A percentile compares a stretch with the other conserved stretches of the same genome.
Conservation (phyloP, 1,139 yeast genomes). For the Hansenula lynferdii region DNA sequence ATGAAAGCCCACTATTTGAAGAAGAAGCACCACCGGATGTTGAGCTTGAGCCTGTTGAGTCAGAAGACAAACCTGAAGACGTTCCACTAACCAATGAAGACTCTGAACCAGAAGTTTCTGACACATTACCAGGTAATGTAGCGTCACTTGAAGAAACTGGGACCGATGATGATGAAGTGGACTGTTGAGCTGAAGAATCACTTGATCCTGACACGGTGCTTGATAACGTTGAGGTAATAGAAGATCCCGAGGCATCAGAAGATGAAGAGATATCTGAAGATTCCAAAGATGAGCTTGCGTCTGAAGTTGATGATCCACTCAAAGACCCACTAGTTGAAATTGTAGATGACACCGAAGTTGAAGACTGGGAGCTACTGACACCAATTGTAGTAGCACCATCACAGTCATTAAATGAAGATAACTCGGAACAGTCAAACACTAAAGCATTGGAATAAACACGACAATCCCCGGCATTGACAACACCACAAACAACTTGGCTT, state of each 20-base stretch:
- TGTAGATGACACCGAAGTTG: no score
- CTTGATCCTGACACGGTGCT: neutral
- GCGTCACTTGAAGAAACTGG: neutral
- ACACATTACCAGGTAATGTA: neutral
- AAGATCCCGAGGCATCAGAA: neutral
- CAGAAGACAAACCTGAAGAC: neutral
- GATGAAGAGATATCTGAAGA: neutral
- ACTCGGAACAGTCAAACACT: neutral
- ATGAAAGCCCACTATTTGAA: no score
- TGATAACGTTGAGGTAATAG: neutral
- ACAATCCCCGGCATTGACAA: constrained; percentile 2
- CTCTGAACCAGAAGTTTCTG: constrained; percentile 2
- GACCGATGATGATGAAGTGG: no score
- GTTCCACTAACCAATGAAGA: neutral
- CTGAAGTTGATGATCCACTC: neutral
- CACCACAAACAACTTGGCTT: neutral
- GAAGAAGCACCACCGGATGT: no score
- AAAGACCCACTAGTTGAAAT: no score
- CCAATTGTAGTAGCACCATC: neutral
- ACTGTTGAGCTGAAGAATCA: no score
- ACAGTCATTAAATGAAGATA: neutral
- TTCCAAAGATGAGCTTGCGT: neutral
- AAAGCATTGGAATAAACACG: constrained; percentile 1
- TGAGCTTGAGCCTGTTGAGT: constrained; percentile 22
- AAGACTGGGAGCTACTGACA: no score